Conservation (phyloP, 2,329 filamentous ascomycete species). For the Fonsecaea multimorphosa region DNA sequence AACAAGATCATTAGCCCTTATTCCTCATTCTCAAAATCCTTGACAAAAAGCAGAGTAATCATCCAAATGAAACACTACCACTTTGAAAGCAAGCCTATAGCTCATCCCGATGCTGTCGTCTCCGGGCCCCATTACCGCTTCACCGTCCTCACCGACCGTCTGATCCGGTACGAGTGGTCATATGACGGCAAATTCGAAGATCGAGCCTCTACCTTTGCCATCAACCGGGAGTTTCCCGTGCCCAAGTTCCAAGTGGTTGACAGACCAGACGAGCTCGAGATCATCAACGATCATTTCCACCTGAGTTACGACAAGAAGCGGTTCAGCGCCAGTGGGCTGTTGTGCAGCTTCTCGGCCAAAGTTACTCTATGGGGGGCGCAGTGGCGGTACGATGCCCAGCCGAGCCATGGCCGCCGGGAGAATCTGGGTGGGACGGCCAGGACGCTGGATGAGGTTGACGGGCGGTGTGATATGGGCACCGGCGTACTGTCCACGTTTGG, state of each 20-base stretch:
- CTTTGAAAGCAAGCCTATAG: slow-evolving; percentile 48
- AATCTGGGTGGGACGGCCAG: slow-evolving; percentile 59
- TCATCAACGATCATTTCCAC: slow-evolving; percentile 62
- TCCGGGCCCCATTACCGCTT: slow-evolving; percentile 62
- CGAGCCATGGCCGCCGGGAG: slow-evolving; percentile 21
- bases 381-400: slow-evolving; percentile 61
- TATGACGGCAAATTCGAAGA: slow-evolving; percentile 67
- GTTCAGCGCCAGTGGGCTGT: slow-evolving; percentile 61
- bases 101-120: slow-evolving; percentile 55
- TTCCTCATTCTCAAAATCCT: background rate
- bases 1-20: background rate
- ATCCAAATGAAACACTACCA: slow-evolving; percentile 36
- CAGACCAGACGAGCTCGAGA: slow-evolving; percentile 57
- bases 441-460: slow-evolving; percentile 62
- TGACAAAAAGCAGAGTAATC: background rate
- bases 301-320: slow-evolving; percentile 64
- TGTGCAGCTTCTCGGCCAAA: slow-evolving; percentile 51
- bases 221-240: slow-evolving; percentile 49
- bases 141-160: slow-evolving; percentile 62
- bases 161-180: slow-evolving; percentile 68
- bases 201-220: slow-evolving; percentile 66
- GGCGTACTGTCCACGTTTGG: slow-evolving; percentile 61
- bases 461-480: slow-evolving; percentile 56
- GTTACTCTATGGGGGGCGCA: slow-evolving; percentile 49
- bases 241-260: slow-evolving; percentile 44